Conservation (phyloP, 179 eudicot species). For the Spinacia oleracea region DNA sequence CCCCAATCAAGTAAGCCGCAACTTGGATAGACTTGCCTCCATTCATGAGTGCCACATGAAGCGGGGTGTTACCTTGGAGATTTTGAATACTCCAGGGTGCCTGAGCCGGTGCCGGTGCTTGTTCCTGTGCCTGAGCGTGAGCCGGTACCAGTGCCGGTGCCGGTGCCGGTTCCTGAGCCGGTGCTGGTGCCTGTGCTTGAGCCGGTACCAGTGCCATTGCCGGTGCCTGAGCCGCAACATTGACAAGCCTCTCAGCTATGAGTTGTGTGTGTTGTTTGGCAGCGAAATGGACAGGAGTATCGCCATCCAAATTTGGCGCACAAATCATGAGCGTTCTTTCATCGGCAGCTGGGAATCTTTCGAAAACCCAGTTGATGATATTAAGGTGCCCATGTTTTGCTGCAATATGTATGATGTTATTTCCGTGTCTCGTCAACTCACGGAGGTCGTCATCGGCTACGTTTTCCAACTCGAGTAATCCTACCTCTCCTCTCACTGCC, state of each 20-base stretch:
- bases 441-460: not conserved
- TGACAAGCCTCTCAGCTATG: not conserved
- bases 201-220: too few species aligned
- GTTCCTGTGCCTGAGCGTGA: too few species aligned
- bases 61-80: not conserved
- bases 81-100: not conserved
- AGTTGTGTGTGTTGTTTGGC: not conserved
- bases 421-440: not conserved
- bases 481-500: not conserved
- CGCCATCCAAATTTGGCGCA: not conserved
- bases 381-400: not conserved
- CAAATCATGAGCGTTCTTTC: not conserved
- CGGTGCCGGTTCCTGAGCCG: too few species aligned
- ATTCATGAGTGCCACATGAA: not conserved
- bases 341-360: not conserved
- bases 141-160: too few species aligned
- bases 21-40: not conserved
- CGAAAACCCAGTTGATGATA: not conserved
- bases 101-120: too few species aligned
- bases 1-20: not conserved
- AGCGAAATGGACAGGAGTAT: not conserved
- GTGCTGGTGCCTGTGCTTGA: too few species aligned
- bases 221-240: too few species aligned
- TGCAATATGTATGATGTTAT: constrained; percentile 2
- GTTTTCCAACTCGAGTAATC: not conserved